phyloP scores from a whole-genome alignment of 2,329 filamentous ascomycete genomes.

The Arthrobotrys sphaeroides region DNA sequence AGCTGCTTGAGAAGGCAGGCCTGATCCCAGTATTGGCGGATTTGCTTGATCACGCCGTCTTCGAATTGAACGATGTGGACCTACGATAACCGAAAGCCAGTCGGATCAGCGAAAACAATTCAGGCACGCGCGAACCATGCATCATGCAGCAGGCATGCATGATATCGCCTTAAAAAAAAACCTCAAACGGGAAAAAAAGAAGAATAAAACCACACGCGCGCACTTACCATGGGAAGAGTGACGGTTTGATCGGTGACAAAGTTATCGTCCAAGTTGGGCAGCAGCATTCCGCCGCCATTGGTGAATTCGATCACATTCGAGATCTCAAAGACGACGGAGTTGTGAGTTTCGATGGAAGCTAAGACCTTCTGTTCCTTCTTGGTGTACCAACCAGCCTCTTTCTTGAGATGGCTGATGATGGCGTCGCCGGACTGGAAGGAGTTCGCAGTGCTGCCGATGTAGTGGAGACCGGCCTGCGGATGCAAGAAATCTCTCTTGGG shows the following conservation, averaged over 20 bases:
- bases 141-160: conserved; percentile 15
- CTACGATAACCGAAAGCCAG: conserved; percentile 63
- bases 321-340: conserved; percentile 77
- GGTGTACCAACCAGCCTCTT: conserved; percentile 75
- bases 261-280: conserved; percentile 91
- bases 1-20: conserved; percentile 90
- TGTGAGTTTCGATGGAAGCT: conserved; percentile 74
- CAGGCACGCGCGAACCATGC: conserved; percentile 23
- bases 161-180: background rate
- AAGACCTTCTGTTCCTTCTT: conserved; percentile 84
- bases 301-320: conserved; percentile 85
- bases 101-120: conserved; percentile 7
- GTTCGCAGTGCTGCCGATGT: conserved; percentile 83
- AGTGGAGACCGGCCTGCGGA: conserved; percentile 77
- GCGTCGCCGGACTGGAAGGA: conserved; percentile 75
- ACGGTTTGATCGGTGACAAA: conserved; percentile 85
- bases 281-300: conserved; percentile 81
- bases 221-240: conserved; percentile 79
- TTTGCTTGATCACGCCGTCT: conserved; percentile 81
- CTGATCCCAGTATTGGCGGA: conserved; percentile 95
- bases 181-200: background rate
- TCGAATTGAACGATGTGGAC: conserved; percentile 90
- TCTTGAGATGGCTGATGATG: conserved; percentile 80
- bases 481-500: conserved; percentile 73
- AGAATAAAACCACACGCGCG: background rate